Conservation (phyloP, 1,139 yeast species). For the Geotrichum europaeum region DNA sequence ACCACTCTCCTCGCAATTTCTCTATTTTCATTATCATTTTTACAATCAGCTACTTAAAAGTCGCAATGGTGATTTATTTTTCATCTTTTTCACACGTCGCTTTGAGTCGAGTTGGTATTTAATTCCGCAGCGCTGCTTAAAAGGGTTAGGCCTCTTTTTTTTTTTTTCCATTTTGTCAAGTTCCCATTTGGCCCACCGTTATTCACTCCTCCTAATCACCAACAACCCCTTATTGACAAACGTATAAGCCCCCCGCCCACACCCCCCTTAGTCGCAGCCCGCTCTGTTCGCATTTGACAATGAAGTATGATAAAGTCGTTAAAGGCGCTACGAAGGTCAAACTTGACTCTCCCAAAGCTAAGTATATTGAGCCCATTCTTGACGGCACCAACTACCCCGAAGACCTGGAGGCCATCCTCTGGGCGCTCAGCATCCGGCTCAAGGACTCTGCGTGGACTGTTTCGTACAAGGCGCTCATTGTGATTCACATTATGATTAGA, state of each 20-base stretch:
- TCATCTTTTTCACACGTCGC: too few species aligned
- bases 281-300: neutral
- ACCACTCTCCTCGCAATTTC: too few species aligned
- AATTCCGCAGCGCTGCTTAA: neutral
- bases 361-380: slow-evolving; percentile 87
- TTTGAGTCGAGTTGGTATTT: too few species aligned
- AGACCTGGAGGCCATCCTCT: slow-evolving; percentile 65
- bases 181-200: neutral
- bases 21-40: too few species aligned
- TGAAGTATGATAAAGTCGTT: slow-evolving; percentile 47
- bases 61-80: too few species aligned
- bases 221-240: neutral
- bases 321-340: slow-evolving; percentile 69
- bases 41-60: too few species aligned
- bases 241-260: neutral
- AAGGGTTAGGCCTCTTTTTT: neutral
- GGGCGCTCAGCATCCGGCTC: slow-evolving; percentile 52
- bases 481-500: slow-evolving; percentile 82
- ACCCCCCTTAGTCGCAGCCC: neutral
- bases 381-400: slow-evolving; percentile 61
- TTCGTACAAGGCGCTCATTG: slow-evolving; percentile 77
- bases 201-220: neutral
- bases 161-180: neutral
- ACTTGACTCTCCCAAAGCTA: slow-evolving; percentile 93
- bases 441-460: slow-evolving; percentile 80